Conservation (phyloP, 225 moss, liverwort and hornwort species). For the Sphagnum contortum region DNA sequence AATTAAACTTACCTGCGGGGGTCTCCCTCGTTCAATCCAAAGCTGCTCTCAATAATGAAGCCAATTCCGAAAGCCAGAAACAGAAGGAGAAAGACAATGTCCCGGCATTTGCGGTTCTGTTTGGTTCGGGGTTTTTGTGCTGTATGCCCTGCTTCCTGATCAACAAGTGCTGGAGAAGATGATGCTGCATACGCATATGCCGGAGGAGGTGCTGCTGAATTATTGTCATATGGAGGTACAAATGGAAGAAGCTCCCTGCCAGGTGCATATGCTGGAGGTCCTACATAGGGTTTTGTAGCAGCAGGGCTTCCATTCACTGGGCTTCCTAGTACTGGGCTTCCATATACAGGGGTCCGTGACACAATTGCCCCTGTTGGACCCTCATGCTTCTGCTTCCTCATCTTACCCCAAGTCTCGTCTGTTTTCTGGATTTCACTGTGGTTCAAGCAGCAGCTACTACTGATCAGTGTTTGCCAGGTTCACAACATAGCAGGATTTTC, state of each 20-base stretch:
- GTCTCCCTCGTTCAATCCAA: conserved; percentile 57
- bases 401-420: too few relatives aligned
- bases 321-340: conserved; percentile 2
- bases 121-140: conserved; percentile 60
- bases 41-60: conserved; percentile 63
- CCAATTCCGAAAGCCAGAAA: conserved; percentile 57
- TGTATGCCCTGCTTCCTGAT: conserved; percentile 28
- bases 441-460: too few relatives aligned
- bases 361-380: conserved; percentile 74
- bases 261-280: conserved; percentile 7
- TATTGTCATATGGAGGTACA: too few relatives aligned
- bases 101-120: conserved; percentile 56
- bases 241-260: too few relatives aligned
- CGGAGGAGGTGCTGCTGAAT: conserved; percentile 1
- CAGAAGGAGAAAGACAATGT: conserved; percentile 55
- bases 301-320: too few relatives aligned
- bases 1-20: conserved; percentile 40
- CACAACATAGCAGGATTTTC: too few relatives aligned
- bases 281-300: conserved; percentile 14
- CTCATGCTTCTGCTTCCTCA: neutral
- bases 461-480: too few relatives aligned
- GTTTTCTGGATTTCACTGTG: too few relatives aligned
- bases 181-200: neutral
- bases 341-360: conserved; percentile 50
- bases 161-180: conserved; percentile 7